Base-by-base conservation (phyloP, 2,329 filamentous ascomycete genomes). In the Calonectria montana region DNA sequence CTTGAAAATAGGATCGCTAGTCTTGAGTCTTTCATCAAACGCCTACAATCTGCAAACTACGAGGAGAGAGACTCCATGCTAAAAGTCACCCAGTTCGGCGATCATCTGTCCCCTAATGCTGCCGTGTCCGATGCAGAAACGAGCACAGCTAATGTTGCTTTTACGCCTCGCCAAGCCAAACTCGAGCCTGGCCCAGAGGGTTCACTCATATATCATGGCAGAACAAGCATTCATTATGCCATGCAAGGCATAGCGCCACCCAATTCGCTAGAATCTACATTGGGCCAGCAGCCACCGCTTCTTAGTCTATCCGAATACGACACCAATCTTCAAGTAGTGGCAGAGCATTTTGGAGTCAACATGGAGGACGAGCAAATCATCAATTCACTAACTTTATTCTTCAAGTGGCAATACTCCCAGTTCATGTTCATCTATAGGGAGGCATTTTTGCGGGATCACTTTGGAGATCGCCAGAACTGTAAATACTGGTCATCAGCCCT, bases 391-490 rank as follows among this genome's bases (percentile, higher is more conserved):
- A 57, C 74, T n/a, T 70, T 74, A 1, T 81, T 81, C 59, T 81
- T 81, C 65, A 75, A 69, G n/a, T 79, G 76, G 73, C 79, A 81
- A 59, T 81, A 80, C 21, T 75, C 79, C 2, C 74, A 81, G 16
- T 80, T 80, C 71, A 80, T 80, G 76, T 81, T 81, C 50, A 76
- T 81, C 2, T 81, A 80, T 29, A 75, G 80, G 0, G 79, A 80
- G n/a, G 77, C 77, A 0, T 80, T 81, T 35, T 50, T 81, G 2
- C 59, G 67, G 8, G 78, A 79, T 23, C 76, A 81, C 27, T 80
- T 77, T 47, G 69, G 74, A 6, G 65, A 74, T n/a, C 65, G 65
- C 0, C 43, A 69, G 21, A 43, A 55, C 4, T 75, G 77, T 21
- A 81, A 77, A 47, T 80, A 80, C 41, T 80, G 79, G 78, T 81